A percentile compares a stretch with the other conserved stretches of the same genome.
Evolutionary conservation across 2,329 filamentous ascomycete genomes (phyloP).

Genomic region (Colletotrichum sp.): DNA sequence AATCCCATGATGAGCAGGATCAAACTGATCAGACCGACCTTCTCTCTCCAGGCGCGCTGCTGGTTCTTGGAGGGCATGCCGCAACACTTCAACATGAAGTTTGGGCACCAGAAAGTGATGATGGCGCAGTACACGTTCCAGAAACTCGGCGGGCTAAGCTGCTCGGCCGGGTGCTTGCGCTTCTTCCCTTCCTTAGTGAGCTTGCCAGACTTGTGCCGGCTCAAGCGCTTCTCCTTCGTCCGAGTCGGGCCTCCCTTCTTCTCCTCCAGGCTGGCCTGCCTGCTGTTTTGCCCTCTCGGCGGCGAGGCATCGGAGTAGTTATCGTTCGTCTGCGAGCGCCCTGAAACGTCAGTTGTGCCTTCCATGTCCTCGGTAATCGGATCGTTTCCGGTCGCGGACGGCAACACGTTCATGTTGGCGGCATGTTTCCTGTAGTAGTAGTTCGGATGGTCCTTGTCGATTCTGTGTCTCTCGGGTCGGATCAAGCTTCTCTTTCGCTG

Average conservation of each 20-base stretch:
- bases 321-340: slow-evolving; percentile 44
- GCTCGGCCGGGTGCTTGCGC: slow-evolving; percentile 61
- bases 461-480: slow-evolving; percentile 84
- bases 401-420: slow-evolving; percentile 87
- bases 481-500: slow-evolving; percentile 86
- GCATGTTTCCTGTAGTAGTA: slow-evolving; percentile 97
- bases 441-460: slow-evolving; percentile 88
- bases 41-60: slow-evolving; percentile 94
- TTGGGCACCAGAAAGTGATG: slow-evolving; percentile 93
- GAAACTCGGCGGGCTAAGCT: slow-evolving; percentile 79
- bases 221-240: slow-evolving; percentile 39
- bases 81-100: slow-evolving; percentile 83
- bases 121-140: slow-evolving; percentile 97
- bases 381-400: slow-evolving; percentile 92
- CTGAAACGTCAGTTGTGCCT: slow-evolving; percentile 62
- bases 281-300: slow-evolving; percentile 32
- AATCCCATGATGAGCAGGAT: slow-evolving; percentile 86
- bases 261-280: slow-evolving; percentile 36
- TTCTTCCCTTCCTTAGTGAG: slow-evolving; percentile 65
- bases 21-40: slow-evolving; percentile 95
- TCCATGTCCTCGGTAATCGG: slow-evolving; percentile 82
- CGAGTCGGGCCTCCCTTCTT: slow-evolving; percentile 39
- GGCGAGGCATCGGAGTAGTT: slow-evolving; percentile 47
- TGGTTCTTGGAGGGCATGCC: slow-evolving; percentile 86
- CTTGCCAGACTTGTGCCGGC: slow-evolving; percentile 61